Evolutionary conservation across 2,329 filamentous ascomycete genomes (phyloP), one percentile per base, ranked within the genome.

Genomic region (Huntiella abstrusa): DNA sequence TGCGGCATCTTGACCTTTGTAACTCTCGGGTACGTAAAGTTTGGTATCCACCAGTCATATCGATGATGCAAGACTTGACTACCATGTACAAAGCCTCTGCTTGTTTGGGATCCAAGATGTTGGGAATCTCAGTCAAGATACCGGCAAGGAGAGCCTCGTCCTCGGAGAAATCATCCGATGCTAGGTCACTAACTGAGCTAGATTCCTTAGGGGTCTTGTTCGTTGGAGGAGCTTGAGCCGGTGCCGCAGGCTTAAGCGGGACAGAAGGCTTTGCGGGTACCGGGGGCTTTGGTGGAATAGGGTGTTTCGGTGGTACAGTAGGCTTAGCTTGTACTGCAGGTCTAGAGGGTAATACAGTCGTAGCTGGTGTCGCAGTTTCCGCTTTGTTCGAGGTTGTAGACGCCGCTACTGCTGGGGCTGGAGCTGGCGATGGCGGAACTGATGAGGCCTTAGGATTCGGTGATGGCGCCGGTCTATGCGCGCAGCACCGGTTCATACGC

Each of bases 1-100:
- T 82, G 57, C 92, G 83, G 56, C 87, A 95, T 16, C 88, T 71
- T 1, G 88, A 84, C 51, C 86, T 84, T 60, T 95, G 86, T 62
- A 94, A 77, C 57, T 88, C 93, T 52, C 81, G 80, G 17, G 45
- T 47, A 19, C 45, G 10, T 5, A 37, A 5, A 8, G 49, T 47
- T 6, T 40, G 41, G 16, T 46, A 47, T 12, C 22, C 38, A 50
- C 82, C 83, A 49, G 75, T 69, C n/a, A 76, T 77, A 55, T 92
- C 83, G 16, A 94, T 76, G 45, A 96, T 92, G 51, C 87, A 92
- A 11, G 84, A 87, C 66, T 95, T 94, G 55, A 96, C 80, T 50
- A 95, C 92, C 87, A 95, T 94, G 47, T 93, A 88, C 45, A 96
- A 65, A 4, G 91, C 87, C 61, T 96, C 88, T 46, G 95, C 95